phyloP scores from a whole-genome alignment of 345 rosid species.

The Firmiana major region DNA sequence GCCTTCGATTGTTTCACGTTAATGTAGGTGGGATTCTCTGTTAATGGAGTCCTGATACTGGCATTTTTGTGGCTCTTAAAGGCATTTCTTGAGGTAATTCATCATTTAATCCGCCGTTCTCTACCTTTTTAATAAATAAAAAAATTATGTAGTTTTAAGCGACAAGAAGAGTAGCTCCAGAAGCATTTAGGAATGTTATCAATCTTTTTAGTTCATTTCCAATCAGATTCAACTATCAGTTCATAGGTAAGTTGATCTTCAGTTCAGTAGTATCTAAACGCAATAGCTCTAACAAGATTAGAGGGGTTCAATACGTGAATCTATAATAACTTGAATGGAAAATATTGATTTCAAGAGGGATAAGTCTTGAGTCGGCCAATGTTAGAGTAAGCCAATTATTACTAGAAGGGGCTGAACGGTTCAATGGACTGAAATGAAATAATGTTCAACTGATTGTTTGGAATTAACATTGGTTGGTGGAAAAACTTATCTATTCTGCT shows the following conservation, averaged over 20 bases:
- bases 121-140: no score
- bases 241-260: not conserved
- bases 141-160: not conserved
- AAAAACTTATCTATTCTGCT: not conserved
- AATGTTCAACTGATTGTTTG: not conserved
- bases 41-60: constrained; percentile 21
- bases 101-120: not conserved
- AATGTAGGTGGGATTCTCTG: constrained; percentile 77
- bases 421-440: not conserved
- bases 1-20: not conserved
- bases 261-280: not conserved
- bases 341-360: not conserved
- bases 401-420: not conserved
- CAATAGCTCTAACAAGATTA: no score
- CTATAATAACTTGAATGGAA: not conserved
- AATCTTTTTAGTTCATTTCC: not conserved
- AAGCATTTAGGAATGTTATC: not conserved
- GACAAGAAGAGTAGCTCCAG: no score
- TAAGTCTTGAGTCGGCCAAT: not conserved
- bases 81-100: constrained; percentile 86
- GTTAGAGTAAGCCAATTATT: not conserved
- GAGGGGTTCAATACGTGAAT: not conserved
- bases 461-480: not conserved
- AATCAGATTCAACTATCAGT: not conserved
- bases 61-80: constrained; percentile 85